Percentiles rank a stretch among this genome's conserved stretches.
phyloP scores from a whole-genome alignment of 805 yeast species.

The Saccharomycopsis sp. region DNA sequence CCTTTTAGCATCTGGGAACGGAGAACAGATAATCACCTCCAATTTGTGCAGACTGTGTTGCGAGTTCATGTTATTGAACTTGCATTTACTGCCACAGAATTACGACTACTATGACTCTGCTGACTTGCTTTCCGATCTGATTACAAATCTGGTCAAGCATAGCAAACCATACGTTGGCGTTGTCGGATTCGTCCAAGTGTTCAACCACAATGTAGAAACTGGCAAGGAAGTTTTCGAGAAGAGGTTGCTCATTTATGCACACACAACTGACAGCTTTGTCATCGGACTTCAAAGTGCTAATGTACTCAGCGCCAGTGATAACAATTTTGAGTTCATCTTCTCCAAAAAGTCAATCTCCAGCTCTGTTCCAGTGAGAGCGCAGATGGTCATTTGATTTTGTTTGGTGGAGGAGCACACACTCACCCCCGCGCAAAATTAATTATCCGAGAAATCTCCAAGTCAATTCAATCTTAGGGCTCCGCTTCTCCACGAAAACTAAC shows the following conservation, averaged over 20 bases:
- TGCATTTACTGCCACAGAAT: slow-evolving; percentile 11
- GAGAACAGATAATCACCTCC: slow-evolving; percentile 43
- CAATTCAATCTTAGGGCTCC: no score
- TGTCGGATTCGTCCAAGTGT: slow-evolving; percentile 3
- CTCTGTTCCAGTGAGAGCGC: neutral
- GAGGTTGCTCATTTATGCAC: slow-evolving; percentile 28
- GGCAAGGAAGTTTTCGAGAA: neutral
- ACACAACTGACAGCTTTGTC: slow-evolving; percentile 32
- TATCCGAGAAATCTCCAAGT: no score
- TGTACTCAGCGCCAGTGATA: no score
- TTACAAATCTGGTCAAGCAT: slow-evolving; percentile 12
- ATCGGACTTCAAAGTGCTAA: slow-evolving; percentile 22
- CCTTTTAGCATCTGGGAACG: slow-evolving; percentile 43
- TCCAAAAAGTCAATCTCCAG: slow-evolving; percentile 3
- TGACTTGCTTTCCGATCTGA: slow-evolving; percentile 22
- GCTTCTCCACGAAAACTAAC: no score
- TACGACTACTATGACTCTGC: slow-evolving; percentile 13
- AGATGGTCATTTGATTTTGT: no score
- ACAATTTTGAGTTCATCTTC: slow-evolving; percentile 9
- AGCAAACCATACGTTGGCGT: slow-evolving; percentile 14
- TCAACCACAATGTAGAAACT: neutral
- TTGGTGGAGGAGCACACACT: no score
- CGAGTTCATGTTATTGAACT: slow-evolving; percentile 12
- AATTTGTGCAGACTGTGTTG: slow-evolving; percentile 33
- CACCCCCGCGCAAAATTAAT: no score